These are phyloP conservation scores for Coemansia sp. DNA, from an alignment of 192 early-diverging fungal species.

Conservation along the genomic window DNA sequence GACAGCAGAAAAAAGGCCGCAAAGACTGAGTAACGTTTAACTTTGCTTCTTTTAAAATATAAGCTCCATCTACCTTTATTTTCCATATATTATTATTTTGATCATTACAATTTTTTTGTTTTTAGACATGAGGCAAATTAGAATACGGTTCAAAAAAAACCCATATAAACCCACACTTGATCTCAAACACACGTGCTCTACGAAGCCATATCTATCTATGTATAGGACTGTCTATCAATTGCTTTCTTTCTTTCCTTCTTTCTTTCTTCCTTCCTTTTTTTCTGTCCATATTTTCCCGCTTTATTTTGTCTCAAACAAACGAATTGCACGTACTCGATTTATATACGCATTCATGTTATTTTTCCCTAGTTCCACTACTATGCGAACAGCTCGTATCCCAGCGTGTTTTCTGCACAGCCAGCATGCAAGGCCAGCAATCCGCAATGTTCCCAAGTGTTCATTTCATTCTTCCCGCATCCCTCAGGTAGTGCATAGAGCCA, in stretches of 20 bases:
- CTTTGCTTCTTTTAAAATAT: too few species aligned
- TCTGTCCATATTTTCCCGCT: too few species aligned
- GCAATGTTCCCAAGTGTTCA: neutral
- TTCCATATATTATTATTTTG: too few species aligned
- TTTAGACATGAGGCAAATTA: too few species aligned
- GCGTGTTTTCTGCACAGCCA: neutral
- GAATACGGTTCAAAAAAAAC: too few species aligned
- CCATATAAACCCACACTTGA: neutral
- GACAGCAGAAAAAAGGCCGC: neutral
- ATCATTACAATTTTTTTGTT: neutral
- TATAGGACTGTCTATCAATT: neutral
- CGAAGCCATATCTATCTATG: too few species aligned
- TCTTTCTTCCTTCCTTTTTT: too few species aligned
- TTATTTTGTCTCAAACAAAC: too few species aligned
- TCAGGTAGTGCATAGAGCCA: constrained; percentile 31
- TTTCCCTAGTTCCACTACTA: too few species aligned
- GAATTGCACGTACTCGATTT: too few species aligned
- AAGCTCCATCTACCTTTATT: too few species aligned
- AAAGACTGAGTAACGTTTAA: constrained; percentile 3
- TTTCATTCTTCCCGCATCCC: constrained; percentile 16
- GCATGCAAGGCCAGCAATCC: neutral
- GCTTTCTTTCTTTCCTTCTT: neutral
- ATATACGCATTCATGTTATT: too few species aligned
- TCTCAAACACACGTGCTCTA: neutral
- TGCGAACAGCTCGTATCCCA: neutral